Evolutionary conservation across 495 filamentous ascomycete species (phyloP), one percentile per base, ranked within the genome.

Genomic region (Achaetomiella virescens): DNA sequence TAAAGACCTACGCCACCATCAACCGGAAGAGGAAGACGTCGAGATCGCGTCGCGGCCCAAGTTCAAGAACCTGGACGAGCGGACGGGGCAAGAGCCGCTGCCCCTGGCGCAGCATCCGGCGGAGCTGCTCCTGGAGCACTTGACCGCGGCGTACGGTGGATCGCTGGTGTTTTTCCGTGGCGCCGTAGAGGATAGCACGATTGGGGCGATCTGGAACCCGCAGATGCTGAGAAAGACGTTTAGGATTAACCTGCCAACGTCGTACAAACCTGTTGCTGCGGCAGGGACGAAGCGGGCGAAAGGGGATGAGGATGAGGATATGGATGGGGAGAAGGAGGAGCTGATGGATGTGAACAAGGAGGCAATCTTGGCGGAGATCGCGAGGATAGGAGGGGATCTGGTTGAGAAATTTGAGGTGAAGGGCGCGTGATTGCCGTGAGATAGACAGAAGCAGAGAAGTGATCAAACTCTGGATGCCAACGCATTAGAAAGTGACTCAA

Each of bases 121-220:
- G 0, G 47, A 60, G 45, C 66, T 70, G 6, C 83, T 89, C 52
- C 61, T 89, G 11, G 65, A 70, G 22, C 84, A 88, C 61, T 69
- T 95, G 17, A 72, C 81, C 54, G 66, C 67, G 21, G 64, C 81
- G 3, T 93, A 86, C 66, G 74, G 68, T 14, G 80, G 83, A 24
- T 78, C 79, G 22, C 65, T 91, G 31, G 70, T 95, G 0, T 86
- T 96, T 60, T 96, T 96, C 75, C 78, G 84, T 29, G 82, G 87
- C 37, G 72, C 70, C 7, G 65, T 75, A 15, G 73, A 77, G 1
- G 78, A 83, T 40, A 64, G 70, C 41, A 69, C 84, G 1, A 83
- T 97, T 63, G 86, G 82, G 4, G 90, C 84, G 1, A 66, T 97
- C 48, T 97, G 91, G 91, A 92, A 87, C 60, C 90, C 90, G 5